These are phyloP conservation scores for Plantago lanceolata DNA, from an alignment of 305 asterid species.

Conservation along the genomic window DNA sequence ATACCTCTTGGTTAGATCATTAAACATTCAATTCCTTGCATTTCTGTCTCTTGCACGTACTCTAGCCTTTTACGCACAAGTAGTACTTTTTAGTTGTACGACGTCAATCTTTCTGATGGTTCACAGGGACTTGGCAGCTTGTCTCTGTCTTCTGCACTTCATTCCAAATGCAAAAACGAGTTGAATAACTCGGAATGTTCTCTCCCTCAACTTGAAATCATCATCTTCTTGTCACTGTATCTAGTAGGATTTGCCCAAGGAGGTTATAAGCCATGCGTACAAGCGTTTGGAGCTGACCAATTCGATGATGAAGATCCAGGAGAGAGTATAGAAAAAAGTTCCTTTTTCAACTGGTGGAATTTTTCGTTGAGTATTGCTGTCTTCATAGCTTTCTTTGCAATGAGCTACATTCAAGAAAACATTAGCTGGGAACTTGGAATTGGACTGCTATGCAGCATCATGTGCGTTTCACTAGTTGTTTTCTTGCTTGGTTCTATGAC, in stretches of 20 bases:
- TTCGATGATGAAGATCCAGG: constrained; percentile 25
- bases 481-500: constrained; percentile 24
- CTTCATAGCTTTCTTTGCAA: constrained; percentile 8
- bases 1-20: constrained; percentile 30
- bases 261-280: constrained; percentile 27
- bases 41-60: too few relatives aligned
- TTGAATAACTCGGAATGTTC: not conserved
- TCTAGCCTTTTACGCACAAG: too few relatives aligned
- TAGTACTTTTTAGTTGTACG: too few relatives aligned
- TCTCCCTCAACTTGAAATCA: not conserved
- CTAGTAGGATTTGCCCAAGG: constrained; percentile 3
- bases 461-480: constrained; percentile 22
- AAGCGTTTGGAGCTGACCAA: constrained; percentile 40
- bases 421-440: constrained; percentile 31
- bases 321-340: constrained; percentile 22
- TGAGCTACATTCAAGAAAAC: constrained; percentile 34
- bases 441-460: constrained; percentile 28
- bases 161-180: not conserved
- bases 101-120: too few relatives aligned
- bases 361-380: constrained; percentile 4
- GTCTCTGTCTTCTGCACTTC: constrained; percentile 14
- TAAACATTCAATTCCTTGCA: too few relatives aligned
- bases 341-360: too few relatives aligned
- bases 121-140: constrained; percentile 16
- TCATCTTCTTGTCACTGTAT: constrained; percentile 23